A percentile compares a stretch with the other conserved stretches of the same genome.
Conservation (phyloP, 2,329 filamentous ascomycete genomes). For the Claviceps humidiphila region DNA sequence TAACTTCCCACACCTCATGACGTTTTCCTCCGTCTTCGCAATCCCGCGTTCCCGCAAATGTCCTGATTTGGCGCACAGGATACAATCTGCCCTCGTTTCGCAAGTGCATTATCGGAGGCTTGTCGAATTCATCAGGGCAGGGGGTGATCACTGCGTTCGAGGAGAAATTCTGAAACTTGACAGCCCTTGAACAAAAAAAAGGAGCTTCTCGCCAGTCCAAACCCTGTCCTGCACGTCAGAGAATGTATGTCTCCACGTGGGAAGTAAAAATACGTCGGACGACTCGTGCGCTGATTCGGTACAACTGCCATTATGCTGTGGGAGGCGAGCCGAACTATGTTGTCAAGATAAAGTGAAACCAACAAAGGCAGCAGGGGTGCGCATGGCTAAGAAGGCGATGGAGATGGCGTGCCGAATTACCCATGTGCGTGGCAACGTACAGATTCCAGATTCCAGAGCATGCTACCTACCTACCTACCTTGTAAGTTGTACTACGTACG, state of each 20-base stretch:
- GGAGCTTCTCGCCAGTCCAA: neutral
- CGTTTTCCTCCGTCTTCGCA: neutral
- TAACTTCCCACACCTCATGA: neutral
- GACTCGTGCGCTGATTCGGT: neutral
- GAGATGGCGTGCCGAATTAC: no score
- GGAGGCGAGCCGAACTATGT: neutral
- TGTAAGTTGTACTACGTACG: no score
- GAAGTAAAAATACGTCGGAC: neutral
- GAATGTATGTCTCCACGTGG: neutral
- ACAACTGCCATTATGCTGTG: neutral
- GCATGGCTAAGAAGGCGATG: no score
- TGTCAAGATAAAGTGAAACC: neutral
- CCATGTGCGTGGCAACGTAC: no score
- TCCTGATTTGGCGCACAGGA: neutral
- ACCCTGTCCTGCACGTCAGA: neutral
- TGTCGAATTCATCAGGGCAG: no score
- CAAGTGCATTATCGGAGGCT: neutral
- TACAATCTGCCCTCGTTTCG: neutral
- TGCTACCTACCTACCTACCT: no score
- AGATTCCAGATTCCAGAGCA: no score
- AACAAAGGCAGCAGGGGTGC: conserved; percentile 1
- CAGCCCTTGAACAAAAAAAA: neutral
- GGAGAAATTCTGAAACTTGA: neutral
- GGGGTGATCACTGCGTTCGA: neutral
- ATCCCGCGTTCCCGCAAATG: neutral